Base-by-base conservation (phyloP, 768 basidiomycete genomes). In the Neoboletus subvelutipes region DNA sequence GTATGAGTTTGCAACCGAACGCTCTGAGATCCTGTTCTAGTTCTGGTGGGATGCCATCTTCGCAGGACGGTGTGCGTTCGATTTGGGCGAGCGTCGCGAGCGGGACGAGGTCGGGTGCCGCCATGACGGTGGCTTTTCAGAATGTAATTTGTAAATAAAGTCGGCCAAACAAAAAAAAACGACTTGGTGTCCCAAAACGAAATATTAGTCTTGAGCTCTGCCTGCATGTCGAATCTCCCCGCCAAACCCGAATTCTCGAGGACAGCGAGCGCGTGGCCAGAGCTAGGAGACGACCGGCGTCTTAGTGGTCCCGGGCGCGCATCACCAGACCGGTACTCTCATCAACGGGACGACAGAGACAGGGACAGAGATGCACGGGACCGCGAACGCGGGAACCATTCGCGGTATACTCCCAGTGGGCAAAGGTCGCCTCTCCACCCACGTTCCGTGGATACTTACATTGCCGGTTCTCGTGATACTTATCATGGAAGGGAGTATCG, bases 1-100 rank as follows among this genome's bases (percentile, higher is more conserved):
- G 92, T 22, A 99, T 94, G 57, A 98, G 78, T 75, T 94, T 92
- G 72, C 94, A 96, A 2, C 95, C 97, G 64, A 87, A 92, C 1
- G 89, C 87, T 45, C 95, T 79, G 36, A 99, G 79, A 63, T 97
- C 94, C 55, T 90, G 85, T 70, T 99, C 96, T 15, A 97, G 73
- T 24, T 88, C 85, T 22, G 68, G 71, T 0, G 94, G 88, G 10
- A 98, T 80, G 0, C 90, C 92, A 76, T 98, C 94, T 58, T 84
- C 81, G 28, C 75, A 69, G 0, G 95, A 98, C 0, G 94, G 94
- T 0, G 91, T 89, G 37, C 79, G 81, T 62, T 87, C 78, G 48
- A 94, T 83, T 65, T 97, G 94, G 1, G 80, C 72, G 5, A 88
- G 75, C 2, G 92, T 89, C 3, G 95, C 95, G 45, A 98, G 78